Percentiles rank a stretch among this genome's conserved stretches.
Evolutionary conservation across 257 asterid species (phyloP).

Genomic region (Perilla frutescens): DNA sequence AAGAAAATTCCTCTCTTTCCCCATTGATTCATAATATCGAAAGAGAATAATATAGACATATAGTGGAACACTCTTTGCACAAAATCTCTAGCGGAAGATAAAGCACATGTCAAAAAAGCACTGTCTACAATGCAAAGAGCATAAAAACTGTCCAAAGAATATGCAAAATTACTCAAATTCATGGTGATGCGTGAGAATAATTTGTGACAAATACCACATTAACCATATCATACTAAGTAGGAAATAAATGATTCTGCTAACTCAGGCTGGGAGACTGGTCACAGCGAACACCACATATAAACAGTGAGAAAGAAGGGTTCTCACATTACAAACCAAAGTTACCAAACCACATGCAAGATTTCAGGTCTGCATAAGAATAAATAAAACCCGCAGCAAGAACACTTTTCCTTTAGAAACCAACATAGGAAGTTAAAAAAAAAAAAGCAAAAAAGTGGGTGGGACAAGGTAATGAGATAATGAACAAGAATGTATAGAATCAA

Average conservation of each 20-base stretch:
- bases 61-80: neutral
- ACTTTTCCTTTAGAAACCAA: constrained; percentile 12
- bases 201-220: neutral
- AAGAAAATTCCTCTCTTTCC: constrained; percentile 22
- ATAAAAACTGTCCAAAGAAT: constrained; percentile 5
- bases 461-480: constrained; percentile 8
- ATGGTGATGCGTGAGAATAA: neutral
- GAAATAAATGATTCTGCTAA: constrained; percentile 14
- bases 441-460: constrained; percentile 1
- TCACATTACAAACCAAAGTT: neutral
- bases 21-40: constrained; percentile 10
- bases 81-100: constrained; percentile 20
- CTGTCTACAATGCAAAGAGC: neutral
- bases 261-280: constrained; percentile 11
- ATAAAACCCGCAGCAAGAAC: constrained; percentile 18
- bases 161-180: neutral
- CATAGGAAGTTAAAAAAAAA: neutral
- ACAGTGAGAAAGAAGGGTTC: constrained; percentile 1
- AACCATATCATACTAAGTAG: constrained; percentile 1
- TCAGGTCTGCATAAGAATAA: constrained; percentile 7
- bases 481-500: constrained; percentile 27
- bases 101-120: constrained; percentile 14
- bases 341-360: constrained; percentile 1
- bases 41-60: neutral
- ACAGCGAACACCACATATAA: constrained; percentile 17